Conservation (phyloP, 768 basidiomycete species). For the Suillus luteus region DNA sequence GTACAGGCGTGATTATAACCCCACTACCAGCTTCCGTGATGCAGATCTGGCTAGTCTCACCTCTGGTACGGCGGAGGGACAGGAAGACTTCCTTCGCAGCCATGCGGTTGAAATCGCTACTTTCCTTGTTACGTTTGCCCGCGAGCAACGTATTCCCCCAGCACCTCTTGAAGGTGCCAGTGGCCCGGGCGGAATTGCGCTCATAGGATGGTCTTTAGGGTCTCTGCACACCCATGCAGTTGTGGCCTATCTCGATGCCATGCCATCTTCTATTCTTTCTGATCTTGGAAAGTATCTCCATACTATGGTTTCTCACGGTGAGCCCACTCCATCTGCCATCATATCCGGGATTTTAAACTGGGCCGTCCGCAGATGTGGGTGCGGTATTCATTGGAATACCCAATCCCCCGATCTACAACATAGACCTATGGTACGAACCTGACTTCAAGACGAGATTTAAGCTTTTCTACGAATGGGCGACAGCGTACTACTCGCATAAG, state of each 20-base stretch:
- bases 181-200: conserved; percentile 7
- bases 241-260: conserved; percentile 11
- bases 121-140: conserved; percentile 12
- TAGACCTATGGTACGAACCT: background rate
- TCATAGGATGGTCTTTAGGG: conserved; percentile 16
- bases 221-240: conserved; percentile 5
- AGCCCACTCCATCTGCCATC: background rate
- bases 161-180: background rate
- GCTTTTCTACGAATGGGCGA: conserved; percentile 9
- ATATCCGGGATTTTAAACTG: background rate
- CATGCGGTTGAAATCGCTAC: conserved; percentile 10
- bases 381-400: background rate
- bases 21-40: conserved; percentile 28
- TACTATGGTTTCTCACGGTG: conserved; percentile 13
- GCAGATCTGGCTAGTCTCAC: background rate
- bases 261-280: conserved; percentile 2
- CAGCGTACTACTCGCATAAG: conserved; percentile 4
- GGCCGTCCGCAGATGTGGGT: background rate
- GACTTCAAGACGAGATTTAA: background rate
- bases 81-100: conserved; percentile 5
- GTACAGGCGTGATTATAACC: conserved; percentile 28
- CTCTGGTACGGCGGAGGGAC: background rate
- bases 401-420: background rate
- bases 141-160: conserved; percentile 9
- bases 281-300: conserved; percentile 8